Evolutionary conservation across 1,284 basidiomycete species (phyloP).

Genomic region (Rhodotorula sp.): DNA sequence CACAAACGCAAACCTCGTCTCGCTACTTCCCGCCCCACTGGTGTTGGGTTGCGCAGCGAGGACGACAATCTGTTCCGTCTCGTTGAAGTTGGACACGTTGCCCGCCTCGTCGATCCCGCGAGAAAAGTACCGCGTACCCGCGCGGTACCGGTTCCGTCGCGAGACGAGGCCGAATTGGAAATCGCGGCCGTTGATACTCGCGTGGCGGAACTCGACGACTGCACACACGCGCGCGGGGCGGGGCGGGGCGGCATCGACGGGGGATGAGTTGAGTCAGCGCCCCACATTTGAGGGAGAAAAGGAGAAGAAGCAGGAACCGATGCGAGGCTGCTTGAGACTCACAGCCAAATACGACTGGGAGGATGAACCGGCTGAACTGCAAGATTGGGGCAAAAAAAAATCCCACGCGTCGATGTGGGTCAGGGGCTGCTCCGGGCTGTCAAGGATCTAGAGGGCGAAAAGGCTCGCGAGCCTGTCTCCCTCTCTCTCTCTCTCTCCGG

Average conservation of each 20-base stretch:
- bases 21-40: slow-evolving; percentile 50
- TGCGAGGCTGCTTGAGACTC: slow-evolving; percentile 43
- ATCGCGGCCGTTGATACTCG: slow-evolving; percentile 72
- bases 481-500: no score
- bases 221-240: not conserved
- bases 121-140: slow-evolving; percentile 95
- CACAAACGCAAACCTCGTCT: slow-evolving; percentile 65
- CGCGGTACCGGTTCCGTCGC: slow-evolving; percentile 86
- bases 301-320: not conserved
- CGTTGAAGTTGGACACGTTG: slow-evolving; percentile 54
- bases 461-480: no score
- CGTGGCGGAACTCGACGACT: slow-evolving; percentile 85
- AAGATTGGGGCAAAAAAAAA: not conserved
- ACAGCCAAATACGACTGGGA: slow-evolving; percentile 92
- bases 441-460: no score
- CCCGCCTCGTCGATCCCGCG: slow-evolving; percentile 78
- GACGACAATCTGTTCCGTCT: slow-evolving; percentile 70
- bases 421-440: no score
- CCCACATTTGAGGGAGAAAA: no score
- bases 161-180: slow-evolving; percentile 86
- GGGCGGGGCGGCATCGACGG: not conserved
- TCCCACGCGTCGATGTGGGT: not conserved
- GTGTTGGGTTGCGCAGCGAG: slow-evolving; percentile 52
- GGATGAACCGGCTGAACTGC: slow-evolving; percentile 79
- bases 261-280: not conserved